Percentiles rank a stretch among this genome's conserved stretches.
phyloP scores from a whole-genome alignment of 139 green algal species.

The Coelastrella sp. region DNA sequence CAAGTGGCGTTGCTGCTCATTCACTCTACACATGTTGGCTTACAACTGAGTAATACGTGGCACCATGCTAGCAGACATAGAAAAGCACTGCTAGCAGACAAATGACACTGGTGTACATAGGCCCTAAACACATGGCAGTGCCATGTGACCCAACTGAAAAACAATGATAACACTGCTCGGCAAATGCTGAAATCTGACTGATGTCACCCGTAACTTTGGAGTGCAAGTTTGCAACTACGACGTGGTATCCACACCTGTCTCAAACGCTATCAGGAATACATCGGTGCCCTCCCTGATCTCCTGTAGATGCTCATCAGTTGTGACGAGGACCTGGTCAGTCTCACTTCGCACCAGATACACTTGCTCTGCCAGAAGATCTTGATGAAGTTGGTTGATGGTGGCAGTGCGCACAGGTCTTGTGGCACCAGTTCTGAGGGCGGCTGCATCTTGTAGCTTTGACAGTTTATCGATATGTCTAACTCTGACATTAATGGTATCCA shows the following conservation, averaged over 20 bases:
- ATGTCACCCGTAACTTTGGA: too few species aligned
- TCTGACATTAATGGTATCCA: neutral
- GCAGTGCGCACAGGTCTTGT: neutral
- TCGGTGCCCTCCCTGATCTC: neutral
- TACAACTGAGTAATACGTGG: too few species aligned
- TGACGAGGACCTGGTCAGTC: neutral
- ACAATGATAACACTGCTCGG: too few species aligned
- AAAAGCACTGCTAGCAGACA: too few species aligned
- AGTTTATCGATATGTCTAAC: neutral
- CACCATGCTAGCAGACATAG: too few species aligned
- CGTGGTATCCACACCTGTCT: neutral
- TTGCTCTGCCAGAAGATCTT: neutral
- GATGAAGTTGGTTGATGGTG: neutral
- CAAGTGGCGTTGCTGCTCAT: too few species aligned
- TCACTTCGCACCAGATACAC: neutral
- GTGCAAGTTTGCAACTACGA: neutral
- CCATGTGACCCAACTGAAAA: too few species aligned
- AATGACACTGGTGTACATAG: too few species aligned
- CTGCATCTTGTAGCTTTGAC: neutral
- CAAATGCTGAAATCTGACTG: too few species aligned
- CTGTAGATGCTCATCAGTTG: neutral
- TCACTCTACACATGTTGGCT: too few species aligned
- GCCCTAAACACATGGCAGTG: too few species aligned
- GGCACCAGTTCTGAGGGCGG: neutral
- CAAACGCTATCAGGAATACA: neutral